phyloP scores from a whole-genome alignment of 768 basidiomycete genomes.

The Plicaturopsis crispa region DNA sequence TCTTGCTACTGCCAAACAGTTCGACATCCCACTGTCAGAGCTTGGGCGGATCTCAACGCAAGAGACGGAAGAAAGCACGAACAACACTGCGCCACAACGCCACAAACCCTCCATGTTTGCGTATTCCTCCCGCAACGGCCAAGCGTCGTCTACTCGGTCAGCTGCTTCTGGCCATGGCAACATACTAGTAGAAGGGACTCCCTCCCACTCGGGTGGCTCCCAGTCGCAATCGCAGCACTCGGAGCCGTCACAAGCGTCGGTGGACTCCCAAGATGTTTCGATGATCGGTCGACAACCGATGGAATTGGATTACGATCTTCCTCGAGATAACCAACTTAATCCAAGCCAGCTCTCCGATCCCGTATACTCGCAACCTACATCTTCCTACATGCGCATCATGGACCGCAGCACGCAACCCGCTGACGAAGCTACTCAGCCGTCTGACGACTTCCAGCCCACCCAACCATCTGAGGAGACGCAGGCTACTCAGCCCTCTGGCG shows the following conservation, averaged over 20 bases:
- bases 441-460: too few species aligned
- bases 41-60: constrained; percentile 29
- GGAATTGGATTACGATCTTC: constrained; percentile 7
- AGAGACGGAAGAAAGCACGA: constrained; percentile 13
- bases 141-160: constrained; percentile 1
- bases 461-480: too few species aligned
- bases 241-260: too few species aligned
- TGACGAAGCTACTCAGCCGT: too few species aligned
- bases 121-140: constrained; percentile 17
- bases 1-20: constrained; percentile 39
- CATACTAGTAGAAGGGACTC: constrained; percentile 48
- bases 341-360: too few species aligned
- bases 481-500: too few species aligned
- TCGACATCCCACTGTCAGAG: constrained; percentile 52
- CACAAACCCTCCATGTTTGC: constrained; percentile 14
- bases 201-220: constrained; percentile 33
- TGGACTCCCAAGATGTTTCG: too few species aligned
- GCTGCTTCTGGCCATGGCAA: constrained; percentile 10
- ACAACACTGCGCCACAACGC: too few species aligned
- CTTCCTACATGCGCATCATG: too few species aligned
- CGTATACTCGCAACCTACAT: too few species aligned
- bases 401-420: too few species aligned
- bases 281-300: constrained; percentile 10
- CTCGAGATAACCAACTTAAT: not conserved
- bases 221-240: constrained; percentile 20